Base-by-base conservation (phyloP, 2,329 filamentous ascomycete species). In the Verticillium nubilum region DNA sequence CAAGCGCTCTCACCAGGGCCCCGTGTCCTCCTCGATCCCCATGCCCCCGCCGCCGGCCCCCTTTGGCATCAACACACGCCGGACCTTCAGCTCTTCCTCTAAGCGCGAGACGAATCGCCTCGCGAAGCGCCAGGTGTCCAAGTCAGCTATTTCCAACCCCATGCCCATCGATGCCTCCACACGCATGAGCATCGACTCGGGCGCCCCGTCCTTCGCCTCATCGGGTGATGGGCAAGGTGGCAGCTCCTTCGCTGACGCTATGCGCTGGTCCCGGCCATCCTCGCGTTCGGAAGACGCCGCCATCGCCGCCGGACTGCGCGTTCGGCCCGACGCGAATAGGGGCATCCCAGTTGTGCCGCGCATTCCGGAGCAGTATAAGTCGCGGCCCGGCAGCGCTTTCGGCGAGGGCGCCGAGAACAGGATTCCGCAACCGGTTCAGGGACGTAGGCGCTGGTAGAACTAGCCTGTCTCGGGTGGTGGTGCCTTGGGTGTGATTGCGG, bases 291-390 rank as follows among this genome's bases (percentile, higher is more conserved):
- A 15, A 19, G 42, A 47, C 12, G 19, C 50, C 54, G 59, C n/a
- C 29, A 28, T 17, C 37, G 57, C 25, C 58, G 15, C 56, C n/a
- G 56, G 35, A 12, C 68, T 81, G 56, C 71, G 73, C 27, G 72
- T 79, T 31, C 71, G 78, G 31, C 75, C 79, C 5, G 76, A 80
- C 64, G 72, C 68, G 54, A 81, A 82, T 63, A 72, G 75, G 35
- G 79, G 78, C 17, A 78, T 80, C 53, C 78, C 79, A 3, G 71
- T 66, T 28, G 74, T 80, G 52, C 76, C 79, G 26, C 69, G 69
- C 33, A 77, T 81, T 29, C 76, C 80, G 13, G 69, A 72, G 58
- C 75, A 77, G 63, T 81, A 76, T 52, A 63, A 65, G 62, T 33
- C 27, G 50, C 57, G 54, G 17, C 37, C 54, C 33, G 63, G 61